phyloP scores from a whole-genome alignment of 2,329 filamentous ascomycete species.

The Nigrograna mackinnonii region DNA sequence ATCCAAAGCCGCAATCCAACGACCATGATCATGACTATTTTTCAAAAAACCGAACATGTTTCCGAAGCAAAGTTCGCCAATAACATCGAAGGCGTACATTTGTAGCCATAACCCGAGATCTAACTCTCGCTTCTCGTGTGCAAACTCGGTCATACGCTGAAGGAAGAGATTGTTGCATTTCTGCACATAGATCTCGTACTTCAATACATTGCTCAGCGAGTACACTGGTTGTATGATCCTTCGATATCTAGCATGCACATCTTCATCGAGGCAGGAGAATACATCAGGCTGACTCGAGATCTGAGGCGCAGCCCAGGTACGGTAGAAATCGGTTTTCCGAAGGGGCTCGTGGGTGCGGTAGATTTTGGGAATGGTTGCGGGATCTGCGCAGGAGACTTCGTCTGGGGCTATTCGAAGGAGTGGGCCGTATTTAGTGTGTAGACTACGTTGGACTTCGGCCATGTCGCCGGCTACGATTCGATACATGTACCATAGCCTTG shows the following conservation, averaged over 20 bases:
- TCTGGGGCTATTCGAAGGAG: slow-evolving; percentile 9
- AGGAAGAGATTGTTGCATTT: slow-evolving; percentile 25
- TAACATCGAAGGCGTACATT: slow-evolving; percentile 45
- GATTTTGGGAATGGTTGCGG: slow-evolving; percentile 14
- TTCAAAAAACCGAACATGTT: slow-evolving; percentile 48
- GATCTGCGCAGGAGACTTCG: slow-evolving; percentile 8
- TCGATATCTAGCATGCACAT: slow-evolving; percentile 17
- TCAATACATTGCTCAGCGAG: slow-evolving; percentile 45
- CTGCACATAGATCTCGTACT: slow-evolving; percentile 27
- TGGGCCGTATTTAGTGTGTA: slow-evolving; percentile 9
- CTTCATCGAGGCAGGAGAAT: slow-evolving; percentile 21
- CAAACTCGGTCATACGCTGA: slow-evolving; percentile 20
- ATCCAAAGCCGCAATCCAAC: slow-evolving; percentile 42
- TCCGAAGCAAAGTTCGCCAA: slow-evolving; percentile 47
- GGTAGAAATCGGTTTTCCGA: slow-evolving; percentile 18
- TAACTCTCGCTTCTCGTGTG: slow-evolving; percentile 15
- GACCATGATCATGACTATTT: slow-evolving; percentile 40
- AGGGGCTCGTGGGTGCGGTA: slow-evolving; percentile 17
- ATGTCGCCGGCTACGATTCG: slow-evolving; percentile 5
- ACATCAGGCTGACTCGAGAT: slow-evolving; percentile 22
- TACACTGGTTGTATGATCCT: slow-evolving; percentile 33
- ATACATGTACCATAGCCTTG: slow-evolving; percentile 4
- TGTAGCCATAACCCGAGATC: slow-evolving; percentile 33
- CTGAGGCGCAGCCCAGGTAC: slow-evolving; percentile 8
- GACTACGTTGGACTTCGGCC: slow-evolving; percentile 6